Evolutionary conservation across 768 basidiomycete genomes (phyloP), one percentile per base, ranked within the genome.

Genomic region (Phylloporus scabripes): DNA sequence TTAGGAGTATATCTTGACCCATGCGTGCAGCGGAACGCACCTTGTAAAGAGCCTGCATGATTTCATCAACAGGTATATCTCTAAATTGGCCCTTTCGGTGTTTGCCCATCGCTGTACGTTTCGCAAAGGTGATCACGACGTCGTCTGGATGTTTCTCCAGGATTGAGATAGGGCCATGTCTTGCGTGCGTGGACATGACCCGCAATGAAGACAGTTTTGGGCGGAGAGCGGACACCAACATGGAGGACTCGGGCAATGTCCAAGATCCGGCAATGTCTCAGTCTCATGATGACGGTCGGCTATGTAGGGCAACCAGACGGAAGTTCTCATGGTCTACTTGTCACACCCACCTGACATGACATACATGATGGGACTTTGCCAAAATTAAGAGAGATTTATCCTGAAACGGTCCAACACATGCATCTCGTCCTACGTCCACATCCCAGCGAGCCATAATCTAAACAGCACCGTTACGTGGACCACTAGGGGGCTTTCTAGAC

Each of bases 31-130:
- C 39, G 37, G 58, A 34, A 11, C 65, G 52, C 53, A 83, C 92
- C 73, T 84, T 86, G 73, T 96, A 84, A 34, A 96, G 73, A 21
- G 85, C 83, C 51, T 79, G 75, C 54, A 97, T 75, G 48, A 98
- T 74, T 62, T 94, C 91, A 57, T 96, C 95, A 12, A 93, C 87
- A 4, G 85, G 80, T 1, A 79, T 73, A 60, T 96, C 91, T 65
- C 92, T 95, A 62, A 94, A 76, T 49, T 92, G 92, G 20, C 95
- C 95, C 66, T 95, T 97, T 76, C 81, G 90, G 31, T 87, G 85
- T 60, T 74, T 81, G 21, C 91, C 89, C 54, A 92, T 76, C n/a
- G 91, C 82, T n/a, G 90, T 93, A 43, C 93, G 81, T 64, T 86
- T 85, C 11, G 89, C 91, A 57, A 88, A 89, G 2, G 88, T 90